A percentile compares a stretch with the other conserved stretches of the same genome.
Evolutionary conservation across 257 asterid species (phyloP).

Genomic region (Solanum chilense): DNA sequence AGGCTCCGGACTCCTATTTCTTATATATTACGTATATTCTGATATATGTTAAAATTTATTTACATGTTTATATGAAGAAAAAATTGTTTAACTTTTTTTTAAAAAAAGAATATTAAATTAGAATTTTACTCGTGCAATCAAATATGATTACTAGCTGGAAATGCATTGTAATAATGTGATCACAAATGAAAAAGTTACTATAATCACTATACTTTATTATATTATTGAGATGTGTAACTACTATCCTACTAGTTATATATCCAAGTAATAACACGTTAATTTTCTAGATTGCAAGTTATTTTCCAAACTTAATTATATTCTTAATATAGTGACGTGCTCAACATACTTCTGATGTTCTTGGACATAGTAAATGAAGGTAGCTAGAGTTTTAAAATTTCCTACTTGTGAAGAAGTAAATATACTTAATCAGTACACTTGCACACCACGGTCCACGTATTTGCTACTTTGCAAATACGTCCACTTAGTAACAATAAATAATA

Average conservation of each 20-base stretch:
- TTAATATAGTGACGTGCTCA: not conserved
- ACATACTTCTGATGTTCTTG: not conserved
- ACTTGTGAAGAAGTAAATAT: not conserved
- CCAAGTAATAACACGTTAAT: not conserved
- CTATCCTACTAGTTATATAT: too few relatives aligned
- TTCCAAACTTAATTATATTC: not conserved
- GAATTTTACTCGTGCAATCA: not conserved
- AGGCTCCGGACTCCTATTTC: too few relatives aligned
- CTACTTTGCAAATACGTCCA: too few relatives aligned
- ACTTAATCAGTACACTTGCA: not conserved
- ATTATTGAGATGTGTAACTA: too few relatives aligned
- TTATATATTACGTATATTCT: not conserved
- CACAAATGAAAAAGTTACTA: not conserved
- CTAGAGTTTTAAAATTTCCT: not conserved
- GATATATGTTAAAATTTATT: not conserved
- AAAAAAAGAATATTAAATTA: too few relatives aligned
- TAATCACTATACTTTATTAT: not conserved
- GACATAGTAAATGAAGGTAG: not conserved
- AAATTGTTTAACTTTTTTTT: too few relatives aligned
- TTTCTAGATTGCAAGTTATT: not conserved
- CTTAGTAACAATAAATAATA: too few relatives aligned
- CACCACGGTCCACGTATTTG: not conserved
- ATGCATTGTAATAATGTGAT: not conserved
- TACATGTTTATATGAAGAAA: not conserved
- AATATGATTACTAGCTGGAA: not conserved